These are phyloP conservation scores for Hortiboletus rubellus DNA, from an alignment of 1,284 basidiomycete species.

Conservation along the genomic window DNA sequence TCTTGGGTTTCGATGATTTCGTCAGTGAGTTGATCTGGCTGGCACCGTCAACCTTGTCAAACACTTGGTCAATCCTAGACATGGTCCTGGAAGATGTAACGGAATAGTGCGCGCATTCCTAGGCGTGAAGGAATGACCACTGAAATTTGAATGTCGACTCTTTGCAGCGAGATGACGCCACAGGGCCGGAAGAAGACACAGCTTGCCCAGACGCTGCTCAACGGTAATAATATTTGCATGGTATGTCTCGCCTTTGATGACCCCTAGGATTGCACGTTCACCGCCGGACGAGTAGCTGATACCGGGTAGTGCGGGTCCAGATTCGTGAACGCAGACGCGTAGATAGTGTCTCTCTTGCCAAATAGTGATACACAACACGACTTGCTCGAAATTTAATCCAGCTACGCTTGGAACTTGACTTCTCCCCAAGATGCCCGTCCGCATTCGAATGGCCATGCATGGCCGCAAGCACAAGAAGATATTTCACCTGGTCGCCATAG, in stretches of 20 bases:
- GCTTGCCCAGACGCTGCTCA: conserved; percentile 89
- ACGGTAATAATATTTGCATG: conserved; percentile 99
- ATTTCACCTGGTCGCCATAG: conserved; percentile 88
- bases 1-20: conserved; percentile 98
- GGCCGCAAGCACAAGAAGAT: conserved; percentile 79
- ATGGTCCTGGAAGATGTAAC: conserved; percentile 98
- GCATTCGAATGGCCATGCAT: conserved; percentile 85
- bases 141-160: conserved; percentile 11
- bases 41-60: background rate
- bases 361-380: conserved; percentile 27
- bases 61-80: conserved; percentile 51
- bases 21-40: conserved; percentile 79
- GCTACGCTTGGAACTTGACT: background rate
- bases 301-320: conserved; percentile 77
- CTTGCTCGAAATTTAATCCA: background rate
- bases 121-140: background rate
- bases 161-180: conserved; percentile 77
- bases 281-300: conserved; percentile 53
- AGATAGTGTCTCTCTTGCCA: conserved; percentile 11
- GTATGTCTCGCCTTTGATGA: conserved; percentile 45
- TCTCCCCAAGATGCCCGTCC: conserved; percentile 68
- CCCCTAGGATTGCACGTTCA: background rate
- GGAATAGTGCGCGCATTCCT: conserved; percentile 72
- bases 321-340: conserved; percentile 28
- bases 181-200: conserved; percentile 82